Conservation (phyloP, 1,284 basidiomycete species). For the Mycena sp. region DNA sequence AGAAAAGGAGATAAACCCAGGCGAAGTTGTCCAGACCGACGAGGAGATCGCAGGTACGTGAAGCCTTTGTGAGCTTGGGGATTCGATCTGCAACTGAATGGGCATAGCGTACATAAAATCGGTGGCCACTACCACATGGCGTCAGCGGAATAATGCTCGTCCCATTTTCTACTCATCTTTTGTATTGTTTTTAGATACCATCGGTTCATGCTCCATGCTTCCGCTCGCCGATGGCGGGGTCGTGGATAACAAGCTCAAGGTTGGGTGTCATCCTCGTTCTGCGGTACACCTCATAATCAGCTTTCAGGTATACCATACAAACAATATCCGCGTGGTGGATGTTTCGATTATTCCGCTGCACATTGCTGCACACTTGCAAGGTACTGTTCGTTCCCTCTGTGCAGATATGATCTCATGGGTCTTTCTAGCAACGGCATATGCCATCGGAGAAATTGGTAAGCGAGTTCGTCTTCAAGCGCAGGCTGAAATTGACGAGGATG, state of each 20-base stretch:
- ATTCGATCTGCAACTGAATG: neutral
- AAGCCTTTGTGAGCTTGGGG: neutral
- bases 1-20: slow-evolving; percentile 48
- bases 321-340: slow-evolving; percentile 56
- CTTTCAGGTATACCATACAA: slow-evolving; percentile 51
- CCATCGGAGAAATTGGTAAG: too few relatives aligned
- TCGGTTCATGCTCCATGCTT: slow-evolving; percentile 65
- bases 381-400: too few relatives aligned
- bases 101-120: slow-evolving; percentile 43
- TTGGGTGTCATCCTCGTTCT: slow-evolving; percentile 41
- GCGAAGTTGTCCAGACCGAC: slow-evolving; percentile 42
- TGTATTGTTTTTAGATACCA: slow-evolving; percentile 40
- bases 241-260: slow-evolving; percentile 47
- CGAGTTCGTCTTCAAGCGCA: too few relatives aligned
- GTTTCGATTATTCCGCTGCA: slow-evolving; percentile 49
- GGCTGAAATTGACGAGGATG: too few relatives aligned
- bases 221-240: slow-evolving; percentile 65
- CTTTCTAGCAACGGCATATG: too few relatives aligned
- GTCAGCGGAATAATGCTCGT: slow-evolving; percentile 37
- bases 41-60: slow-evolving; percentile 36
- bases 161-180: neutral
- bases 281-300: neutral
- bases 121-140: slow-evolving; percentile 39
- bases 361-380: slow-evolving; percentile 45
- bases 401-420: too few relatives aligned